phyloP scores from a whole-genome alignment of 257 asterid species.

The Rauvolfia tetraphylla region DNA sequence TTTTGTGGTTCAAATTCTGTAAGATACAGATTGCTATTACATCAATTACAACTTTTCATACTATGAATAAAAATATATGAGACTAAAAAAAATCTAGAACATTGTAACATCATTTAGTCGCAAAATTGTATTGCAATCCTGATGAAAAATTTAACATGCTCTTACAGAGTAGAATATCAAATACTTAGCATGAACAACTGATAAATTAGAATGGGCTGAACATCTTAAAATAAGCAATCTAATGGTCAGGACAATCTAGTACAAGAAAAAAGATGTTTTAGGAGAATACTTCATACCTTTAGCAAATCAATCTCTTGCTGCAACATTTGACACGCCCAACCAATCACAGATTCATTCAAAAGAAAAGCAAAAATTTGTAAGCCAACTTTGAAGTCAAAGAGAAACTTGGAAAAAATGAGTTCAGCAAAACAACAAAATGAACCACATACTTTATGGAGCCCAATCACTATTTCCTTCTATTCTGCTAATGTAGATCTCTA shows the following conservation, averaged over 20 bases:
- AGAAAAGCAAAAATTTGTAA: constrained; percentile 23
- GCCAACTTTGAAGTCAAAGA: constrained; percentile 6
- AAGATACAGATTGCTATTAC: constrained; percentile 25
- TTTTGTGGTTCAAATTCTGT: constrained; percentile 97
- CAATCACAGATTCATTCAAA: constrained; percentile 22
- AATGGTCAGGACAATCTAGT: not conserved
- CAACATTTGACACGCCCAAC: constrained; percentile 29
- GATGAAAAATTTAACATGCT: not conserved
- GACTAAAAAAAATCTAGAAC: not conserved
- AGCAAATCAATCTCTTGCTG: constrained; percentile 99
- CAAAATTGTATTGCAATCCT: not conserved
- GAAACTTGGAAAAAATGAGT: not conserved
- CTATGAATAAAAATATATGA: not conserved
- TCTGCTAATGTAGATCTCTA: not conserved
- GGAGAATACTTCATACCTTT: constrained; percentile 53
- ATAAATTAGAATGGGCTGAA: not conserved
- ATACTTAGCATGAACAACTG: not conserved
- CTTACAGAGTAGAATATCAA: not conserved
- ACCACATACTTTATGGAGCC: not conserved
- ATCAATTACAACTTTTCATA: constrained; percentile 3
- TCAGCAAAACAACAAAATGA: not conserved
- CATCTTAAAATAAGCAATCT: not conserved
- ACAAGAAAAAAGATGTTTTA: constrained; percentile 3
- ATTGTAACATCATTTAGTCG: not conserved
- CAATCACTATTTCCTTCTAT: not conserved